Evolutionary conservation across 805 yeast species (phyloP).

Genomic region (Wickerhamiella galacta): DNA sequence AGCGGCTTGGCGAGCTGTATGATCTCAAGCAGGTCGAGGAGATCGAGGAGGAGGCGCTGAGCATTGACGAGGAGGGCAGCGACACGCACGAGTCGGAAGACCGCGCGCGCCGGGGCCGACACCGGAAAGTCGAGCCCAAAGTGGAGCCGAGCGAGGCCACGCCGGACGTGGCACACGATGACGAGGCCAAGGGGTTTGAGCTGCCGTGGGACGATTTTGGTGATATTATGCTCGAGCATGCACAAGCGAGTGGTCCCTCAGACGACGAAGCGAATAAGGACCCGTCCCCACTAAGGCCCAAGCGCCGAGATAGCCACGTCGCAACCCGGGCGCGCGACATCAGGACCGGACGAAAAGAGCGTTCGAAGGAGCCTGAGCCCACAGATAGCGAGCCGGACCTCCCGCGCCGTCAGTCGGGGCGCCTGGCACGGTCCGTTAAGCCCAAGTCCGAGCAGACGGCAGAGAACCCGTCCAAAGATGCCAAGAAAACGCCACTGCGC

Average conservation of each 20-base stretch:
- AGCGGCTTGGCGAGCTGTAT: slow-evolving; percentile 35
- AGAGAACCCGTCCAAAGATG: no score
- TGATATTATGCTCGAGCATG: slow-evolving; percentile 26
- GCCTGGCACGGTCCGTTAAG: no score
- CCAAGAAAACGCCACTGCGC: no score
- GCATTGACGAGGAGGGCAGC: neutral
- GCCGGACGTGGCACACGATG: slow-evolving; percentile 9
- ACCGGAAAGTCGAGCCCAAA: no score
- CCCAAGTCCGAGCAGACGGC: no score
- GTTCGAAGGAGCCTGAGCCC: no score
- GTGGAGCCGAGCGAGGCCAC: no score
- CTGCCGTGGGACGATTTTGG: slow-evolving; percentile 33
- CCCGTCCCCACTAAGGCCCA: slow-evolving; percentile 4
- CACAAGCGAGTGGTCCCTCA: slow-evolving; percentile 8
- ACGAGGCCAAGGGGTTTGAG: slow-evolving; percentile 20
- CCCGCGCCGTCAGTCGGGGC: neutral
- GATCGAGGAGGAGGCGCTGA: slow-evolving; percentile 23
- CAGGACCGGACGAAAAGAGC: no score
- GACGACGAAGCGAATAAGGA: slow-evolving; percentile 19
- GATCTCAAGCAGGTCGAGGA: slow-evolving; percentile 42
- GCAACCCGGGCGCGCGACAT: no score
- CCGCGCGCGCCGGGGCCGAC: slow-evolving; percentile 8
- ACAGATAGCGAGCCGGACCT: neutral
- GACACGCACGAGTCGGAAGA: neutral
- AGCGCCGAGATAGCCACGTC: neutral